Base-by-base conservation (phyloP, 805 yeast genomes). In the Monosporozyma siamensis region DNA sequence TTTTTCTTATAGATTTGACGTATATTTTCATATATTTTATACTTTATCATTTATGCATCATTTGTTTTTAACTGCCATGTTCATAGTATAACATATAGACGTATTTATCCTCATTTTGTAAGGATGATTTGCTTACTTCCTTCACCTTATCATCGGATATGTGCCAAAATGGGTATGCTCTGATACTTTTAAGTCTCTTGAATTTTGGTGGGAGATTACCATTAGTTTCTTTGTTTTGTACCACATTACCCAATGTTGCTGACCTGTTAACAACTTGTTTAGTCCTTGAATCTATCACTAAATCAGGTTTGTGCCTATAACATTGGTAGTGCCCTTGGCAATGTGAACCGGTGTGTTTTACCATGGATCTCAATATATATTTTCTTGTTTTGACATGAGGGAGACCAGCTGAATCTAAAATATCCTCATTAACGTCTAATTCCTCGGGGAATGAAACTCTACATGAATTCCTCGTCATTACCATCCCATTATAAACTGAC, bases 281-380 rank as follows among this genome's bases (percentile, higher is more conserved):
- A 3, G 35, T 18, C 5, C 21, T 32, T 9, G 15, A 10, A 34
- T 58, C 64, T 44, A 61, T 63, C 18, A 59, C 53, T 43, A 70
- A 72, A 3, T 72, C 58, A 2, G 92, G 90, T 56, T 88, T 89
- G 38, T 77, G 78, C 48, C 83, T 79, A 58, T 77, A 86, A 53
- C 95, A 85, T 54, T 89, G 95, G 58, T 88, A 89, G 56, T 89
- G 97, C 1, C 97, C 97, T 35, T 78, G 75, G 17, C 79, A 72
- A 61, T 89, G 97, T 1, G 90, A 78, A 0, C 98, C 98, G 37
- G 80, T 77, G 58, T 92, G 97, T 49, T 88, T 74, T 15, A 92
- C 78, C 47, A 86, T 66, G 0, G 96, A 82, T 47, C 72, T 74
- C 29, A 92, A 68, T 46, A 68, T 67, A 58, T 85, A 88, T 32